Evolutionary conservation across 148 eudicot species (phyloP), one percentile per base, ranked within the genome.

Genomic region (Nyssa sinensis): DNA sequence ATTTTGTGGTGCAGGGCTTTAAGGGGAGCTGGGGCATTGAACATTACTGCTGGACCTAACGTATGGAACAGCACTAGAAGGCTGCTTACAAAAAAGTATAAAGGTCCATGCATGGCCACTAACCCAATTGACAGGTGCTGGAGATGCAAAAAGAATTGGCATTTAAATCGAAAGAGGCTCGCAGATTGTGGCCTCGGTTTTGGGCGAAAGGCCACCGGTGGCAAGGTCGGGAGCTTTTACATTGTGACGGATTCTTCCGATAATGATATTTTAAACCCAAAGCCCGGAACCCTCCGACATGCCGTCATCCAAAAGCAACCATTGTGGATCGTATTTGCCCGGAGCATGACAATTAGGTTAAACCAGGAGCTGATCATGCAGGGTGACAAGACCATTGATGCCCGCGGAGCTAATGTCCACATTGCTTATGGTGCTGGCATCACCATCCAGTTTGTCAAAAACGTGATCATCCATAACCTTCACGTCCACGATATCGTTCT

Each of bases 361-460:
- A 75, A 73, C 7, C 85, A 71, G 14, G 98, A 93, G 72, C 76
- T 93, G 27, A 72, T 93, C 12, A 67, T 93, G 66, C 65, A 71
- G 19, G 70, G 89, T 39, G 77, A 89, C 83, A 93, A 93, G 86
- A 93, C 98, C 1, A 91, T 93, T 25, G 98, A 93, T 34, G 98
- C 85, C 0, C 90, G 98, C 30, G 98, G 98, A 0, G 83, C 73
- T 13, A 71, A 63, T 3, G 85, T 93, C 7, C 80, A 82, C 23
- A 88, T 90, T 27, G 82, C 89, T 29, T 30, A 83, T 24, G 98
- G 98, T n/a, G 88, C 93, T 2, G 93, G 98, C 9, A 81, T 93
- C 55, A 86, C 81, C 27, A 65, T 93, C 35, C 95, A 90, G 35
- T 81, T 72, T 67, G 86, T 88, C 19, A 57, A 49, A 17, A 90